These are phyloP conservation scores for Rossbeevera mucosa DNA, from an alignment of 768 basidiomycete species.

Conservation along the genomic window DNA sequence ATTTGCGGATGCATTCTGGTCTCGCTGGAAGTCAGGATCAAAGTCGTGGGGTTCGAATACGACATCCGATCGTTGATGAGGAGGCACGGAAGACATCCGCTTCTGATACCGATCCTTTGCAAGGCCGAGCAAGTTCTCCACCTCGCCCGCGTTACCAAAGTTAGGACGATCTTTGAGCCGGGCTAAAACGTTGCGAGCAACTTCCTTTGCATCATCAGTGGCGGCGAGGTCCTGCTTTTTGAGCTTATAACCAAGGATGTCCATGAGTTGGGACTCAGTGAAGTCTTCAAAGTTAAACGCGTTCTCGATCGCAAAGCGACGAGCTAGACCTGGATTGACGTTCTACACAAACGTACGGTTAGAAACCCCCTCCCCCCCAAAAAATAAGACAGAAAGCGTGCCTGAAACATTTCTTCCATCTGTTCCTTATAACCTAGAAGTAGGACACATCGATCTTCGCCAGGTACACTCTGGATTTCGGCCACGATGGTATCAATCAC, in stretches of 20 bases:
- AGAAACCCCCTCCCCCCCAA: too few relatives aligned
- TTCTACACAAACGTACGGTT: conserved; percentile 37
- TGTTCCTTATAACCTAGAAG: conserved; percentile 61
- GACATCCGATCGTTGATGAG: conserved; percentile 19
- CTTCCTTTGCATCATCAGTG: conserved; percentile 50
- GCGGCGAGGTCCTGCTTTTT: conserved; percentile 53
- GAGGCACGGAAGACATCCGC: conserved; percentile 30
- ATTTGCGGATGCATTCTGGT: conserved; percentile 43
- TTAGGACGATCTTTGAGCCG: conserved; percentile 43
- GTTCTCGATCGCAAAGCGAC: conserved; percentile 65
- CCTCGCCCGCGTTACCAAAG: conserved; percentile 63
- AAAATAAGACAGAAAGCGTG: conserved; percentile 15
- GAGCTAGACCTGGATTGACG: conserved; percentile 62
- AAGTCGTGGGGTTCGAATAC: conserved; percentile 49
- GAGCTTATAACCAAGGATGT: conserved; percentile 54
- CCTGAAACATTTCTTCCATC: conserved; percentile 75
- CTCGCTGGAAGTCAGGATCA: conserved; percentile 57
- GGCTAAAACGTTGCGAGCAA: conserved; percentile 47
- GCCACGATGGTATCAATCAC: conserved; percentile 75
- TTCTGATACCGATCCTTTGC: conserved; percentile 48
- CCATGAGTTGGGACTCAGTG: conserved; percentile 44
- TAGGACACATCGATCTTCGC: conserved; percentile 67
- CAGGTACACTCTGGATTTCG: conserved; percentile 63
- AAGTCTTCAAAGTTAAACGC: conserved; percentile 71
- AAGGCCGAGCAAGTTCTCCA: conserved; percentile 52